A percentile compares a stretch with the other conserved stretches of the same genome.
These are phyloP conservation scores for Penicillium parvum DNA, from an alignment of 495 filamentous ascomycete genomes.

Conservation along the genomic window DNA sequence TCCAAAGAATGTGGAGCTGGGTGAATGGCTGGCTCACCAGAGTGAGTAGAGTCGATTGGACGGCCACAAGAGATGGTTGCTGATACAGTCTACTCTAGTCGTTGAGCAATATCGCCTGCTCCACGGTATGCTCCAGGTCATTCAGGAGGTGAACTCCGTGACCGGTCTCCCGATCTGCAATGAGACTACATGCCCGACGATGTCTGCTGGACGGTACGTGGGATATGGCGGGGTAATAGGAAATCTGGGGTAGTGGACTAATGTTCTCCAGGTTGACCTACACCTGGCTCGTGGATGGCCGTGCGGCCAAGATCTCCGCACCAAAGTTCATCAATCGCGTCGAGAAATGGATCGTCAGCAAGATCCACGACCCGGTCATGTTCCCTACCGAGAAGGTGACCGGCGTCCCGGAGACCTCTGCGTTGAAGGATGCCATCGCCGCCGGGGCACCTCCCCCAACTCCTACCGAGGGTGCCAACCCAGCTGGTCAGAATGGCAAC, in stretches of 20 bases:
- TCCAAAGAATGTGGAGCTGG: conserved; percentile 82
- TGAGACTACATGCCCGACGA: conserved; percentile 73
- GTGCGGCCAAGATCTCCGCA: conserved; percentile 63
- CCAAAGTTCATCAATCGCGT: conserved; percentile 87
- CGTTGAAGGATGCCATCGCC: conserved; percentile 56
- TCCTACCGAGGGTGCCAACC: conserved; percentile 43
- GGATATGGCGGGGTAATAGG: conserved; percentile 6
- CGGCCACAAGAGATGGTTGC: conserved; percentile 1
- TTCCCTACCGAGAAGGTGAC: conserved; percentile 76
- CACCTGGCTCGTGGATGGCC: conserved; percentile 67
- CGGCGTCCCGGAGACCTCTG: conserved; percentile 49
- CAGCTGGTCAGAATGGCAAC: conserved; percentile 31
- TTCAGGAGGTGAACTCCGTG: conserved; percentile 72
- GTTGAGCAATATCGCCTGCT: conserved; percentile 88
- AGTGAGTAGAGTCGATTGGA: conserved; percentile 47
- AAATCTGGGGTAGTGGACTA: conserved; percentile 10
- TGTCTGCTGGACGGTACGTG: conserved; percentile 86
- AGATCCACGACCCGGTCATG: conserved; percentile 78
- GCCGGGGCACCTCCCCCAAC: conserved; percentile 42
- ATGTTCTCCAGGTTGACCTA: conserved; percentile 67
- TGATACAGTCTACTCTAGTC: conserved; percentile 46
- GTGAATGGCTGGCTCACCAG: conserved; percentile 94
- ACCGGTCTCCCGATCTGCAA: conserved; percentile 75
- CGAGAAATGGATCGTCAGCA: conserved; percentile 89
- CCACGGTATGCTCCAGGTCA: conserved; percentile 75